These are phyloP conservation scores for Sporobolus alterniflorus DNA, from an alignment of 202 grass and related monocot species.

Conservation along the genomic window DNA sequence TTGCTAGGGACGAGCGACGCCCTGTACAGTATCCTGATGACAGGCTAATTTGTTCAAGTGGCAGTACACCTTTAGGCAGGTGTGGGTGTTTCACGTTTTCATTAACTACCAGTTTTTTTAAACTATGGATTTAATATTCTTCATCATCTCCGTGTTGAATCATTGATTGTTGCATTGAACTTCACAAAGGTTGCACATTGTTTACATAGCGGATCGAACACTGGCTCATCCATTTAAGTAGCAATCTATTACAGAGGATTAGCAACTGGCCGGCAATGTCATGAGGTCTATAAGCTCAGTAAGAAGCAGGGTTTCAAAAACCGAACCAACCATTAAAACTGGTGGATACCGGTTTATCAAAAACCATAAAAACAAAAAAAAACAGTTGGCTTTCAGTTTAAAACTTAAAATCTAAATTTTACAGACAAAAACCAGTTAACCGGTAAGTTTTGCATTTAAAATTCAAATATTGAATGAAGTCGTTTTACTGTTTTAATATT, in stretches of 20 bases:
- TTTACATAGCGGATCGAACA: background rate
- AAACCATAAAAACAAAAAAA: too few species aligned
- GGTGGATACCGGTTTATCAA: too few species aligned
- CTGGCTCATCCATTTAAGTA: background rate
- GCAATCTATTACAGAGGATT: background rate
- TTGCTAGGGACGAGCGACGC: background rate
- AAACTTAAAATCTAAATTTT: too few species aligned
- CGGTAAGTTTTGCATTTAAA: too few species aligned
- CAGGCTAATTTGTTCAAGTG: background rate
- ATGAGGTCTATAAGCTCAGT: too few species aligned
- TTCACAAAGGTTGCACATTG: background rate
- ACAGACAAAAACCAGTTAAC: too few species aligned
- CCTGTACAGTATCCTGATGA: background rate
- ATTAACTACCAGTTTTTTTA: background rate
- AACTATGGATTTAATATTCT: background rate
- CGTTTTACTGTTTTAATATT: too few species aligned
- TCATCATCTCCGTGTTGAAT: background rate
- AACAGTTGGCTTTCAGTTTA: too few species aligned
- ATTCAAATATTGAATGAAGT: too few species aligned
- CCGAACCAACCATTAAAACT: too few species aligned
- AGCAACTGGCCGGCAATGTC: background rate
- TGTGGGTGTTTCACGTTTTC: background rate
- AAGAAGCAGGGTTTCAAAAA: too few species aligned
- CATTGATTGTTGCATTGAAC: background rate
- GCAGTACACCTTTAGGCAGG: slow-evolving; percentile 9